phyloP scores from a whole-genome alignment of 371 early-diverging fungal genomes.

The Rhizopus sp. region DNA sequence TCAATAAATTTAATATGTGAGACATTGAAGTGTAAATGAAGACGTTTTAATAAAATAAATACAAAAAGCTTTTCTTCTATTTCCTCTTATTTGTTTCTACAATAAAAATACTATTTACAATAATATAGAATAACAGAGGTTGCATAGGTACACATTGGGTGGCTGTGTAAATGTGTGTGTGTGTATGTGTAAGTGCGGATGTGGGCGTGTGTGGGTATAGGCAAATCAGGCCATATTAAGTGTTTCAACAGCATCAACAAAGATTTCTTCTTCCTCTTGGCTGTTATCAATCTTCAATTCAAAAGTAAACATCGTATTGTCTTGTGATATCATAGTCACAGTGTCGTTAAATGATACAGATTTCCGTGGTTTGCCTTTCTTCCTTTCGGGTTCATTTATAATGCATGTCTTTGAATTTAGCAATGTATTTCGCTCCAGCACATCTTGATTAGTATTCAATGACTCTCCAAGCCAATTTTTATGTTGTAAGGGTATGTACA shows the following conservation, averaged over 20 bases:
- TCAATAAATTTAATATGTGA: no score
- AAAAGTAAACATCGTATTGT: not conserved
- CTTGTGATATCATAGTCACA: conserved; percentile 16
- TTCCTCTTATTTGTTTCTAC: no score
- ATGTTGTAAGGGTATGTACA: not conserved
- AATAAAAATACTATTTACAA: no score
- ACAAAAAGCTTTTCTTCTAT: no score
- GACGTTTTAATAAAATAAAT: no score
- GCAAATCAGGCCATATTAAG: conserved; percentile 2
- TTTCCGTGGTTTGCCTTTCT: conserved; percentile 15
- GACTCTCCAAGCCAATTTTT: conserved; percentile 27
- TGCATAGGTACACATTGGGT: no score
- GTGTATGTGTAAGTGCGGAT: not conserved
- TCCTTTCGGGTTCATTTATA: not conserved
- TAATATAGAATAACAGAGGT: no score
- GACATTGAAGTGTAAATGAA: no score
- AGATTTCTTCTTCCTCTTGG: conserved; percentile 16
- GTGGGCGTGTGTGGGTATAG: not conserved
- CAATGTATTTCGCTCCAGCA: conserved; percentile 18
- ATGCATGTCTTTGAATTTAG: conserved; percentile 9
- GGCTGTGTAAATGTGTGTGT: no score
- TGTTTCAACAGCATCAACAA: conserved; percentile 28
- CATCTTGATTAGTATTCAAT: conserved; percentile 1
- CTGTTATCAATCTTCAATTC: not conserved
- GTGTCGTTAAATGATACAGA: conserved; percentile 33